Base-by-base conservation (phyloP, 169 alveolate genomes). In the Fabrea salina region DNA sequence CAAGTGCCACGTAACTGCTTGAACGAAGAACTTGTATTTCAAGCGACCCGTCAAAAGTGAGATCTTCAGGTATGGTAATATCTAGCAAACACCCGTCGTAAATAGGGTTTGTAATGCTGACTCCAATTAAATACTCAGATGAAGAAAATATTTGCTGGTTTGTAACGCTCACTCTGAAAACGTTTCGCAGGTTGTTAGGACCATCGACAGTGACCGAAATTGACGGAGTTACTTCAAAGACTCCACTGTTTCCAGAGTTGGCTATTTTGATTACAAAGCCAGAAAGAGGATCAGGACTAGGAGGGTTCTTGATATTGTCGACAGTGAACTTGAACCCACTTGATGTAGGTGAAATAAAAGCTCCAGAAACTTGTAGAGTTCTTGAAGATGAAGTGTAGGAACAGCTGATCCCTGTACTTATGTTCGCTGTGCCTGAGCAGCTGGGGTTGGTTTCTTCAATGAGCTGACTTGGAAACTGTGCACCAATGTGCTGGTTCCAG, bases 311-410 rank as follows among this genome's bases (percentile, higher is more conserved):
- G 53, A 19, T n/a, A 2, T 49, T 37, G 3, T 32, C 13, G 11
- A 64, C 75, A 3, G 44, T 64, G 40, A 64, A 64, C n/a, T n/a
- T 33, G 33, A 64, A 25, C 16, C 75, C 75, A 37, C 4, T 2
- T 1, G 30, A 4, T 3, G 49, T 4, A n/a, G 50, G 4, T 0
- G 75, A 3, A n/a, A 22, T 13, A 64, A 64, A 64, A 3, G 56
- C 75, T n/a, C 40, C 40, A 39, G 4, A 2, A 19, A 64, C 49
- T 3, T 11, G 3, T 64, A 64, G 11, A 13, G 22, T 33, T 32
- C 22, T 30, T n/a, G 44, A n/a, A 3, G 44, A 19, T 5, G 53
- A 37, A 4, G 44, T 19, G 11, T 39, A 64, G 56, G 11, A 37
- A 39, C 75, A 64, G 1, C 56, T 1, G 2, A 64, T 13, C 4